phyloP scores from a whole-genome alignment of 2,329 filamentous ascomycete genomes.

The Aureobasidium sp. region DNA sequence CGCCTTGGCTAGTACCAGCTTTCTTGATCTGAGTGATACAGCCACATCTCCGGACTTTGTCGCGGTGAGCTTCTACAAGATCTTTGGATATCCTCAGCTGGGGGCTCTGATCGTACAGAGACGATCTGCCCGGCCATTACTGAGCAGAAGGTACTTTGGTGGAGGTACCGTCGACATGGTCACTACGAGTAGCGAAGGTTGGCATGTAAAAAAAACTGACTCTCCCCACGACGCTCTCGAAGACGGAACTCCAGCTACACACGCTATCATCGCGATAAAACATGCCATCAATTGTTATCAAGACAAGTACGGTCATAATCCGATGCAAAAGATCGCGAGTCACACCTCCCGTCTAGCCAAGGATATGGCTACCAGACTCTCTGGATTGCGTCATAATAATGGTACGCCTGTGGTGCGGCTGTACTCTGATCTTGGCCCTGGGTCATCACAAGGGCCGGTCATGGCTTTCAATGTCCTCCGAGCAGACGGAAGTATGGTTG shows the following conservation, averaged over 20 bases:
- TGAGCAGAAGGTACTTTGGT: constrained; percentile 54
- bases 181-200: constrained; percentile 42
- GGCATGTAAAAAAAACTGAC: constrained; percentile 46
- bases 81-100: constrained; percentile 57
- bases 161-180: constrained; percentile 59
- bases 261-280: constrained; percentile 54
- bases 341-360: constrained; percentile 48
- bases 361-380: constrained; percentile 41
- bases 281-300: constrained; percentile 50
- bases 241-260: constrained; percentile 59
- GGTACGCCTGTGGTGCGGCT: constrained; percentile 43
- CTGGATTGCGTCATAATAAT: constrained; percentile 43
- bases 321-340: constrained; percentile 28
- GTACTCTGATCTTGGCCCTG: constrained; percentile 43
- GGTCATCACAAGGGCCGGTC: constrained; percentile 47
- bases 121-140: constrained; percentile 46
- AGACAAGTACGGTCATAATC: constrained; percentile 35
- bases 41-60: constrained; percentile 51
- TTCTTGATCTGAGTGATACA: constrained; percentile 46
- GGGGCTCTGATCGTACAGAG: constrained; percentile 51
- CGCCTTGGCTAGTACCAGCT: constrained; percentile 54
- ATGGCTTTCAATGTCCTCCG: too few species aligned
- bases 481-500: constrained; percentile 32
- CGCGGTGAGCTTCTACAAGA: constrained; percentile 55
- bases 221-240: constrained; percentile 54